Evolutionary conservation across 2,329 filamentous ascomycete genomes (phyloP), one percentile per base, ranked within the genome.

Genomic region (Gyromitra esculenta): DNA sequence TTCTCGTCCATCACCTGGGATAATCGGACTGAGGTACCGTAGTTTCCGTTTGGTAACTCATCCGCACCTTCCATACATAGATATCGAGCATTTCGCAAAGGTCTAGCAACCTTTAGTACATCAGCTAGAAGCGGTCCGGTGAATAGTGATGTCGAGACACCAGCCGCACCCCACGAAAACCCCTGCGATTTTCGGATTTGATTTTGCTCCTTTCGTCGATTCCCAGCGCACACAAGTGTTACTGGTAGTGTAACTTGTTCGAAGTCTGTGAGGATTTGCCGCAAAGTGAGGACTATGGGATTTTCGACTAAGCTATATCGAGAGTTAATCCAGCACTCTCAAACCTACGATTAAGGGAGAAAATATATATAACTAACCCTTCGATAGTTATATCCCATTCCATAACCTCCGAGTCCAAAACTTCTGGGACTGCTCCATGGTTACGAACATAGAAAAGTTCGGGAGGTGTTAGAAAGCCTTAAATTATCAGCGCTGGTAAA

Each of bases 1-100:
- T 95, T 93, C 0, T 89, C 88, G 82, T 97, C 93, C 88, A 94
- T 89, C 9, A 89, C 93, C 92, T 93, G 97, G 81, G 92, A 94
- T 63, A 97, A 86, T 83, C 95, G 96, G 68, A 97, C 87, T 0
- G 91, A 95, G 0, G 94, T 97, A 7, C 92, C 94, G 81, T 97
- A 97, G 82, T 90, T 90, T 0, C 94, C 93, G 81, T 97, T 97
- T 0, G 94, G 94, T 83, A 89, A 84, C 82, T 92, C 91, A 82
- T 97, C 94, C 0, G 93, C 93, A 13, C 94, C 94, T 83, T 97
- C 93, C 87, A 97, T 96, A 83, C 92, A 97, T 31, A 97, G 90
- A 82, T 94, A 97, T 81, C 88, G 90, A 1, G 93, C 94, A 68
- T 88, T 88, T 75, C 90, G 87, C 80, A 87, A 85, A 0, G 93